phyloP scores from a whole-genome alignment of 1,284 basidiomycete species.

The Microbotryum saponariae region DNA sequence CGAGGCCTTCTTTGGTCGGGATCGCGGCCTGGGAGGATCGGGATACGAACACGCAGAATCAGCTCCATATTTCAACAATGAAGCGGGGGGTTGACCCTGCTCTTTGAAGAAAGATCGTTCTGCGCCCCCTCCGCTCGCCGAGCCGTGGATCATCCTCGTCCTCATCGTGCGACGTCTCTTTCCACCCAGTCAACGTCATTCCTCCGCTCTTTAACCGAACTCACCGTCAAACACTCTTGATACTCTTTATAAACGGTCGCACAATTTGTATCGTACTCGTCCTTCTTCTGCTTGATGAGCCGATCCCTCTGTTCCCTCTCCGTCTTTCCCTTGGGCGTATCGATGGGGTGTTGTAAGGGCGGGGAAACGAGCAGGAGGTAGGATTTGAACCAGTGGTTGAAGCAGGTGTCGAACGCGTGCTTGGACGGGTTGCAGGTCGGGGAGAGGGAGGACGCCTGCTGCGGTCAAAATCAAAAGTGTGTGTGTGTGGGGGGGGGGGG shows the following conservation, averaged over 20 bases:
- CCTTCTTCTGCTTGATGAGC: conserved; percentile 48
- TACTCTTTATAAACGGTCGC: conserved; percentile 73
- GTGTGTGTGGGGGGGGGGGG: too few species aligned
- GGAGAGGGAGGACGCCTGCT: conserved; percentile 22
- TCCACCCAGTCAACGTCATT: too few species aligned
- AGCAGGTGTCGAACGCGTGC: conserved; percentile 81
- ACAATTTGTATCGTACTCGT: conserved; percentile 73
- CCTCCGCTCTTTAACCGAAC: conserved; percentile 12
- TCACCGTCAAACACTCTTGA: conserved; percentile 66
- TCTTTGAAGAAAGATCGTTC: conserved; percentile 3
- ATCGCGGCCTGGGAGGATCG: conserved; percentile 59
- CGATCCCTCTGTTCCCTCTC: conserved; percentile 46
- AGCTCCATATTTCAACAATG: not conserved
- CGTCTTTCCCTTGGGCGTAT: conserved; percentile 38
- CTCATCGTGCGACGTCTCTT: not conserved
- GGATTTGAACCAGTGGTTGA: conserved; percentile 92
- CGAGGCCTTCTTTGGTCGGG: conserved; percentile 61
- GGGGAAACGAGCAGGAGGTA: conserved; percentile 51
- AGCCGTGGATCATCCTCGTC: not conserved
- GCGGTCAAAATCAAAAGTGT: too few species aligned
- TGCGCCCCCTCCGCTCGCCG: not conserved
- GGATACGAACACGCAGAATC: too few species aligned
- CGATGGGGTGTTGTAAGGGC: conserved; percentile 10
- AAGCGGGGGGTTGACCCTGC: not conserved
- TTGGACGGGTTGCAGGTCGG: conserved; percentile 73